Conservation (phyloP, 345 rosid genomes). For the Salix purpurea region DNA sequence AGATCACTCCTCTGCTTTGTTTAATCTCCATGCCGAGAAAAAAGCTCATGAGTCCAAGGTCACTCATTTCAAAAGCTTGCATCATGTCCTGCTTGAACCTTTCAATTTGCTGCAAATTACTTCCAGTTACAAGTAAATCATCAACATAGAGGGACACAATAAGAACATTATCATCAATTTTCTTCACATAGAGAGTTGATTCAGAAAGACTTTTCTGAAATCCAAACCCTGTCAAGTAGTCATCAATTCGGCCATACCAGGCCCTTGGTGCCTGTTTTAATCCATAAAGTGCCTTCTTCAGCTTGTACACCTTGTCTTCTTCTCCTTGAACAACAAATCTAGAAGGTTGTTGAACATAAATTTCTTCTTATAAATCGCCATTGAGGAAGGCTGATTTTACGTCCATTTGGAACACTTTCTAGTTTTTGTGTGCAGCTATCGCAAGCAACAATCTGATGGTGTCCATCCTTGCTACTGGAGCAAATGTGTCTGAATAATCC, state of each 20-base stretch:
- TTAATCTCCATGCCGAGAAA: background rate
- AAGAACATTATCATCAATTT: background rate
- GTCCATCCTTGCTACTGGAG: background rate
- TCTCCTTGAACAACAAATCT: background rate
- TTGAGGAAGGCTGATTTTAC: background rate
- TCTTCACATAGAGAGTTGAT: background rate
- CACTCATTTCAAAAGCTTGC: background rate
- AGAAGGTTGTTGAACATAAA: background rate
- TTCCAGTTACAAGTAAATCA: background rate
- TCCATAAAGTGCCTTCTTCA: background rate
- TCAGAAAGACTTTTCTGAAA: background rate
- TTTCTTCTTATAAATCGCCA: background rate
- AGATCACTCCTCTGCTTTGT: background rate
- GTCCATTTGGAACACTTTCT: background rate
- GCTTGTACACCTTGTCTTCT: background rate
- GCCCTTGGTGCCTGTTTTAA: background rate
- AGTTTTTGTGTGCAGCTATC: accelerated
- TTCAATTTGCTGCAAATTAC: background rate
- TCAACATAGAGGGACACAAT: background rate
- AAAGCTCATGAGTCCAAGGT: background rate
- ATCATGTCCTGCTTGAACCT: background rate
- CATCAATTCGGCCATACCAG: background rate
- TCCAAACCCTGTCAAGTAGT: background rate
- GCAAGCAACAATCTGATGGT: background rate
- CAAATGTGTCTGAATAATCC: background rate